Conservation (phyloP, 306 rosid species). For the Vigna mungo region DNA sequence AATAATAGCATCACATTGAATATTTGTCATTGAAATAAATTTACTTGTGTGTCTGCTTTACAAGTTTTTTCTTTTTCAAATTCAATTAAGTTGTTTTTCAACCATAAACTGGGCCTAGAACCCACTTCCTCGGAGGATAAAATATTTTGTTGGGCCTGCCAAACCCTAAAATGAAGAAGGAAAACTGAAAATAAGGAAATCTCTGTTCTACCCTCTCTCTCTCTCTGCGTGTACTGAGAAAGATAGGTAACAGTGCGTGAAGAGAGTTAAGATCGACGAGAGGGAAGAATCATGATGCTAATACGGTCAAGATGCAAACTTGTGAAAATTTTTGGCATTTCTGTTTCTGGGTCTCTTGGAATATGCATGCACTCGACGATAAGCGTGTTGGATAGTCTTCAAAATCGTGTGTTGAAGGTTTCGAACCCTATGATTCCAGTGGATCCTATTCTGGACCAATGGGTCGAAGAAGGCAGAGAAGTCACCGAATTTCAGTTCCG, state of each 20-base stretch:
- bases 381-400: constrained; percentile 23
- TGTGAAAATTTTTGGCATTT: constrained; percentile 3
- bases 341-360: constrained; percentile 28
- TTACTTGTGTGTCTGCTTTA: too few relatives aligned
- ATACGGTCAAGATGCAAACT: constrained; percentile 47
- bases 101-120: background rate
- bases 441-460: constrained; percentile 58
- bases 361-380: constrained; percentile 16
- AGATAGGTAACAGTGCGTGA: background rate
- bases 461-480: constrained; percentile 62
- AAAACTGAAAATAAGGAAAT: too few relatives aligned
- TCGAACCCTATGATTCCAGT: constrained; percentile 55
- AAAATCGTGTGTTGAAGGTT: constrained; percentile 45
- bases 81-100: too few relatives aligned
- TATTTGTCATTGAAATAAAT: too few relatives aligned
- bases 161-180: background rate
- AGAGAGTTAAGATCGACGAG: background rate
- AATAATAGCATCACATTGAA: too few relatives aligned
- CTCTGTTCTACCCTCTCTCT: too few relatives aligned
- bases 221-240: background rate
- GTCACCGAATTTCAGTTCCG: constrained; percentile 46
- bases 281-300: constrained; percentile 41
- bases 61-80: too few relatives aligned
- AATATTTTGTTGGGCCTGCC: background rate
- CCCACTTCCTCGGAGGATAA: background rate